Evolutionary conservation across 441 rosid species (phyloP).

Genomic region (Codiaeum variegatum): DNA sequence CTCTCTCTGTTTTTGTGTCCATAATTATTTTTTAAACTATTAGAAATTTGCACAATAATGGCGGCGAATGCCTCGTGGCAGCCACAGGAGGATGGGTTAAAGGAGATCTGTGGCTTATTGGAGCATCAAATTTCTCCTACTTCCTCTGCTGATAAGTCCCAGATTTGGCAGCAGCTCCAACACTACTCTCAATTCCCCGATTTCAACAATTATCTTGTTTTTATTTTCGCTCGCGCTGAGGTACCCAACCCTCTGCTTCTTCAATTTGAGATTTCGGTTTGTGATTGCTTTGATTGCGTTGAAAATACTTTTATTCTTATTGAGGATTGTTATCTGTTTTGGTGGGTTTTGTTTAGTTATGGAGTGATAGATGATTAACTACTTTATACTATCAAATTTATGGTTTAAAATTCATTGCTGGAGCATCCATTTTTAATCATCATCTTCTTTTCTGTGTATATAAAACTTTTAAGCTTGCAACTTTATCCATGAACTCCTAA

Average conservation of each 20-base stretch:
- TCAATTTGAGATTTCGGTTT: conserved; percentile 5
- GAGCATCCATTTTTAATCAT: background rate
- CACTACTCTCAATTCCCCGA: conserved; percentile 90
- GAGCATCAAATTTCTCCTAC: conserved; percentile 92
- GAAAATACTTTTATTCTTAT: background rate
- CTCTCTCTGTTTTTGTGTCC: background rate
- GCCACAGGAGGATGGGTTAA: conserved; percentile 77
- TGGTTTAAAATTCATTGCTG: background rate
- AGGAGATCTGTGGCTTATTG: conserved; percentile 75
- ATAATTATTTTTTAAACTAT: background rate
- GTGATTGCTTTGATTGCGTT: conserved; percentile 1
- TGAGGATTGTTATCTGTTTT: background rate
- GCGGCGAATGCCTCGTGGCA: conserved; percentile 54
- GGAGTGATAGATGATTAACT: background rate
- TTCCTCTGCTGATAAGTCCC: conserved; percentile 83
- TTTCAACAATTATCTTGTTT: conserved; percentile 93
- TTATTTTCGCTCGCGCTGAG: conserved; percentile 84
- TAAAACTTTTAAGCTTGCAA: background rate
- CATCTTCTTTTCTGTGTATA: too few species aligned
- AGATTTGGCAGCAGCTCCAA: conserved; percentile 92
- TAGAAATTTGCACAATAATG: background rate
- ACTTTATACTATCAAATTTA: background rate
- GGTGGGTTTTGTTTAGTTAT: conserved; percentile 14
- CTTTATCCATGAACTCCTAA: background rate
- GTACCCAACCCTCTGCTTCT: conserved; percentile 28